Evolutionary conservation across 2,329 filamentous ascomycete species (phyloP), one percentile per base, ranked within the genome.

Genomic region (Cercospora zeae-maydis): DNA sequence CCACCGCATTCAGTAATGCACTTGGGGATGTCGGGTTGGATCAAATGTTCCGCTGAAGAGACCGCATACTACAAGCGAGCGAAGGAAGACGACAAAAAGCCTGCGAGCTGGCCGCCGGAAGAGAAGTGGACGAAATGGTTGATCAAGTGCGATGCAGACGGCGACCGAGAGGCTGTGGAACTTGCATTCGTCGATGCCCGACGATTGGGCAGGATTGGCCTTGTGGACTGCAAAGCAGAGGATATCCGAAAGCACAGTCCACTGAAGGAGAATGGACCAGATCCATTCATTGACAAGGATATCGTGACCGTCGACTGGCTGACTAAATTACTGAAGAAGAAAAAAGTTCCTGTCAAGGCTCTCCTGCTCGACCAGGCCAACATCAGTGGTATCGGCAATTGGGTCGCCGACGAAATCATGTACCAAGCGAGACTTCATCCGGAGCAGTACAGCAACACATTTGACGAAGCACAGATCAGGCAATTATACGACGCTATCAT

Each of bases 321-420:
- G 16, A 78, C 76, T n/a, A 76, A 81, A 60, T 90, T 91, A 75
- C 81, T 97, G 79, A 81, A 78, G 55, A 86, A 83, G 62, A 92
- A 93, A 59, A 91, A 86, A 70, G 90, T 97, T 0, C 93, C 93
- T 0, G 84, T 98, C 67, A 98, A 98, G 75, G 91, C 92, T 0
- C 81, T 97, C 19, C 80, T 99, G 11, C 82, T 98, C 3, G 91
- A 98, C 73, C 95, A 99, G 76, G 83, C 86, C 16, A 90, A 90
- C 74, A 90, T 98, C 65, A 95, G 90, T 71, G 95, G 95, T 7
- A 91, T 99, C 66, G 95, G 95, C 0, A 98, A 98, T 74, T 99
- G 93, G 93, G 93, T 99, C 59, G 92, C 89, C 78, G 95, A 99
- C 73, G 95, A 99, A 75, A 88, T 96, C 6, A 80, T 99, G 57